A percentile compares a stretch with the other conserved stretches of the same genome.
Conservation (phyloP, 768 basidiomycete genomes). For the Cystobasidium ongulense region DNA sequence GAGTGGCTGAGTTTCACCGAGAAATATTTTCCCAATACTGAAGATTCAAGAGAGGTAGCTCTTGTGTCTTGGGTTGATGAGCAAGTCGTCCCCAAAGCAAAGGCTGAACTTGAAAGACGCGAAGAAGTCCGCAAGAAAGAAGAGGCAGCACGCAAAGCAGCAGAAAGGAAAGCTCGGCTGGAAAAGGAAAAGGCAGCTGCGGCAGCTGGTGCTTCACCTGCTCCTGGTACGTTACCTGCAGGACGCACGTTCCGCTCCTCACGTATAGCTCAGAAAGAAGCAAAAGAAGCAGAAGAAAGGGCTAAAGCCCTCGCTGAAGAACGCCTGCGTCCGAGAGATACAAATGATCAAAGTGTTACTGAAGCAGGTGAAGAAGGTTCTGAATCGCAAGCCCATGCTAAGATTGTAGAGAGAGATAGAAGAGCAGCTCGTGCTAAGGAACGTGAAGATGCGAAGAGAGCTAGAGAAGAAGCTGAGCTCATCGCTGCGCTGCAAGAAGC, state of each 20-base stretch:
- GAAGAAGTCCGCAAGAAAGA: background rate
- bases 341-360: background rate
- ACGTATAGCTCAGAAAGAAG: slow-evolving; percentile 2
- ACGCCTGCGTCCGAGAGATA: background rate
- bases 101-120: background rate
- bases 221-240: background rate
- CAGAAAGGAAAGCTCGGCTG: background rate
- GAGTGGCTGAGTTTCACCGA: slow-evolving; percentile 17
- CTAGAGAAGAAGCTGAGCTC: slow-evolving; percentile 20
- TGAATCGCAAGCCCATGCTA: background rate
- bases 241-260: background rate
- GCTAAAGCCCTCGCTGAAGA: slow-evolving; percentile 11
- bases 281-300: slow-evolving; percentile 1
- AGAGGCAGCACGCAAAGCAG: background rate
- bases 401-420: slow-evolving; percentile 2
- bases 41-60: slow-evolving; percentile 8
- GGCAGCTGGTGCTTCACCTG: background rate
- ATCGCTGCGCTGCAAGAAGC: slow-evolving; percentile 5
- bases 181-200: background rate
- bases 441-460: slow-evolving; percentile 22
- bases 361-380: background rate
- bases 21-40: background rate
- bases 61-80: background rate
- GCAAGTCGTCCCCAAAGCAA: slow-evolving; percentile 12
- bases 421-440: slow-evolving; percentile 13